phyloP scores from a whole-genome alignment of 768 basidiomycete genomes.

The Gymnopilus dilepis region DNA sequence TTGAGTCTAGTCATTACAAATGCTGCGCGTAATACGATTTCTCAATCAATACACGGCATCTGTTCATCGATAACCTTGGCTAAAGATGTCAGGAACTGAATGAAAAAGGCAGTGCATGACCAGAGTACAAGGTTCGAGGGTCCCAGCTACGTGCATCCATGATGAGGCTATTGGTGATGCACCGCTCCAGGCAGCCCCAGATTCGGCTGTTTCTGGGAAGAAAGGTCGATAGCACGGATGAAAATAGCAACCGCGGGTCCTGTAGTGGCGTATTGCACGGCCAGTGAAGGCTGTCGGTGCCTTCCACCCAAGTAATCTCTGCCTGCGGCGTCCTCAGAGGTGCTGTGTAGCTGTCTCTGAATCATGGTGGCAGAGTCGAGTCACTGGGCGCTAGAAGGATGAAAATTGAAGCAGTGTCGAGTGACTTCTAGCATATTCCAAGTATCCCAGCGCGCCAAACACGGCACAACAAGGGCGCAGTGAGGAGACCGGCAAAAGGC shows the following conservation, averaged over 20 bases:
- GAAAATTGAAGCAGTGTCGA: background rate
- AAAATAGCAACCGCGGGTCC: background rate
- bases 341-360: background rate
- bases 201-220: background rate
- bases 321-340: background rate
- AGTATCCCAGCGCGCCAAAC: constrained; percentile 16
- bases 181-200: background rate
- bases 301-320: background rate
- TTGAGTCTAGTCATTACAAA: background rate
- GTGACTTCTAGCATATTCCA: constrained; percentile 28
- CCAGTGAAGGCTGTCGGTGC: background rate
- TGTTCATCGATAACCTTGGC: background rate
- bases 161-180: constrained; percentile 1
- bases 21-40: background rate
- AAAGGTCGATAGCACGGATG: background rate
- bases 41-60: background rate
- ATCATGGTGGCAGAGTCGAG: background rate
- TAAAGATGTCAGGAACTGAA: background rate
- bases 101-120: background rate
- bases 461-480: constrained; percentile 18
- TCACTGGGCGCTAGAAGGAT: constrained; percentile 5
- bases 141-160: background rate
- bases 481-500: constrained; percentile 10
- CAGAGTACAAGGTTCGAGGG: background rate
- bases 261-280: background rate